Conservation (phyloP, 768 basidiomycete genomes). For the Suillus clintonianus region DNA sequence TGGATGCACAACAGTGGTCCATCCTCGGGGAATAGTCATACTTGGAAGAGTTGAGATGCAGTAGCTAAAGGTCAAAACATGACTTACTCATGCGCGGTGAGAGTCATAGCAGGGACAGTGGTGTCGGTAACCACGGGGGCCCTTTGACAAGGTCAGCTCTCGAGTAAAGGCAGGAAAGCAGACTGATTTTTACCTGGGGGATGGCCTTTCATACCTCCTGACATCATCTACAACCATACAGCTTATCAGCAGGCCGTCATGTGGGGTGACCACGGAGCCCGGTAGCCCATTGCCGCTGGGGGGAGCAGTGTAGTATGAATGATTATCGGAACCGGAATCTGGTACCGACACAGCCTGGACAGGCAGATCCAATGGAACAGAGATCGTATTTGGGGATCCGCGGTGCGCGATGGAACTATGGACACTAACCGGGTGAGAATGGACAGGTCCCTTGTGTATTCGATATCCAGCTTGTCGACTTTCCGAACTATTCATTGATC, state of each 20-base stretch:
- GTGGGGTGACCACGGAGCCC: background rate
- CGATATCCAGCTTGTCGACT: background rate
- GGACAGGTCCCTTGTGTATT: background rate
- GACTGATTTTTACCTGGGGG: too few relatives aligned
- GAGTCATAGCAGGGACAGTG: too few relatives aligned
- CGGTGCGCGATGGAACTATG: background rate
- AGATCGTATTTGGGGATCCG: background rate
- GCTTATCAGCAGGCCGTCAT: conserved; percentile 9
- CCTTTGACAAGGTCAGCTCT: too few relatives aligned
- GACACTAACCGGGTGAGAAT: background rate
- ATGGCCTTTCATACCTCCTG: conserved; percentile 19
- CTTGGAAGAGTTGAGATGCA: too few relatives aligned
- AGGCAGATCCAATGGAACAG: background rate
- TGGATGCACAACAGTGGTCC: too few relatives aligned
- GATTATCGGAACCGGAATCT: background rate
- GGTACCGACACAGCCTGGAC: background rate
- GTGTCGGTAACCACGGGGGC: too few relatives aligned
- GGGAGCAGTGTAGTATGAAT: background rate
- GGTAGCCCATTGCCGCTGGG: conserved; percentile 10
- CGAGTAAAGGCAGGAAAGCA: too few relatives aligned
- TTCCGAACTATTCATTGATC: background rate
- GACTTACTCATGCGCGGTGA: too few relatives aligned
- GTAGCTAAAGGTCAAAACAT: too few relatives aligned
- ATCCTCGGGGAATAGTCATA: too few relatives aligned
- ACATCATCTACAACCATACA: conserved; percentile 15